Base-by-base conservation (phyloP, 495 filamentous ascomycete genomes). In the Viridothelium virens region DNA sequence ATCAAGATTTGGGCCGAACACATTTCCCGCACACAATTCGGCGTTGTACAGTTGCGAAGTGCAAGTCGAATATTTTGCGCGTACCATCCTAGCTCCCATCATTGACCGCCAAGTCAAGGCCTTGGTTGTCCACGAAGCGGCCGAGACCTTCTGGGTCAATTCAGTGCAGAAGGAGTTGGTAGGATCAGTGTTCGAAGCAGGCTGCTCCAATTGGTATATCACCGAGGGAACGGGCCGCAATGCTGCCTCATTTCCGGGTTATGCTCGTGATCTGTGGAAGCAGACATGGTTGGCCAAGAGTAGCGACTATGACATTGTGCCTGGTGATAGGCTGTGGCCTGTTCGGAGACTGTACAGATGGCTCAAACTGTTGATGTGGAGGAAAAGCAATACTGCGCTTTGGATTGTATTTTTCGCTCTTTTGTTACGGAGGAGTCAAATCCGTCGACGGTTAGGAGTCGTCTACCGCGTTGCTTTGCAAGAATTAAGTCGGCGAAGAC, bases 21-120 rank as follows among this genome's bases (percentile, higher is more conserved):
- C 76, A 1, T 71, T 71, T n/a, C 78, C 78, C 2, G 79, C 77
- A 0, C 75, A 80, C 65, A 80, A 77, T 18, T 80, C 79, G 0
- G 69, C 72, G 37, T 61, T 80, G 4, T 77, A 77, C 61, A 68
- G 72, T 25, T 73, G 71, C 53, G 79, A 81, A 50, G 76, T 76
- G 47, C 68, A 71, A 18, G 65, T 81, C 39, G 77, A 78, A 59
- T 78, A 75, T 63, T 62, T 76, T 9, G 68, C 74, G 14, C 66
- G 68, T 38, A 39, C 69, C 7, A 39, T 73, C 1, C 41, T 73
- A 61, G 33, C n/a, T 12, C 78, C 79, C 1, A 47, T 80, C 2
- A 69, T 81, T 3, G 72, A 79, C 18, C 68, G 72, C 6, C 66
- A 71, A 12, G 78, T 73, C 0, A 62, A 61, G 10, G 64, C 73